A percentile compares a stretch with the other conserved stretches of the same genome.
Evolutionary conservation across 2,329 filamentous ascomycete genomes (phyloP).

Genomic region (Drechslera avenae): DNA sequence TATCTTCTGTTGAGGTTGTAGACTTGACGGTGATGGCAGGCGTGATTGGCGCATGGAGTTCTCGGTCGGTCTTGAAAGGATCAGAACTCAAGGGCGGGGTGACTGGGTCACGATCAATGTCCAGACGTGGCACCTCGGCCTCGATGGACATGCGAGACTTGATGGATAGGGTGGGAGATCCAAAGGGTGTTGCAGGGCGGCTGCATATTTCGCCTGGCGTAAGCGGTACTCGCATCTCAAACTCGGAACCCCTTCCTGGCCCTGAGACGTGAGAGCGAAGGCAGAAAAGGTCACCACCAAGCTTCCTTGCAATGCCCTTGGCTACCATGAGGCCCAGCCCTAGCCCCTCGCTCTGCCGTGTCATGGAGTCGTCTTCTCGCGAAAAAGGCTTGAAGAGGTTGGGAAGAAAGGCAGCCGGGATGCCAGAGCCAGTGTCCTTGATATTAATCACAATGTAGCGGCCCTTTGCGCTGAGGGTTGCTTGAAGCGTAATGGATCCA

Average conservation of each 20-base stretch:
- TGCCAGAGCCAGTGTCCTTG: constrained; percentile 70
- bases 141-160: constrained; percentile 40
- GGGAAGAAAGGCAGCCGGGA: constrained; percentile 68
- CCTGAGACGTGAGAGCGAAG: constrained; percentile 67
- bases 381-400: constrained; percentile 73
- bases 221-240: constrained; percentile 69
- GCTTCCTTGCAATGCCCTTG: constrained; percentile 70
- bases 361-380: constrained; percentile 70
- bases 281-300: constrained; percentile 70
- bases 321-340: constrained; percentile 74
- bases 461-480: constrained; percentile 56
- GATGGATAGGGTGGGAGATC: constrained; percentile 50
- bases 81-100: constrained; percentile 39
- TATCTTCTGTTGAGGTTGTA: constrained; percentile 9
- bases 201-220: constrained; percentile 58
- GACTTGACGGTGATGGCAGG: constrained; percentile 21
- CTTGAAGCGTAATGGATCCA: constrained; percentile 63
- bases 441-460: constrained; percentile 66
- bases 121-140: constrained; percentile 27
- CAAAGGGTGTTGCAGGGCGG: constrained; percentile 58
- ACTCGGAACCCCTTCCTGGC: constrained; percentile 67
- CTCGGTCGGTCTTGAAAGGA: constrained; percentile 23
- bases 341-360: constrained; percentile 69
- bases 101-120: constrained; percentile 25
- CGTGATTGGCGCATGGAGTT: constrained; percentile 15